phyloP scores from a whole-genome alignment of 1,284 basidiomycete genomes.

The Ustilago loliicola region DNA sequence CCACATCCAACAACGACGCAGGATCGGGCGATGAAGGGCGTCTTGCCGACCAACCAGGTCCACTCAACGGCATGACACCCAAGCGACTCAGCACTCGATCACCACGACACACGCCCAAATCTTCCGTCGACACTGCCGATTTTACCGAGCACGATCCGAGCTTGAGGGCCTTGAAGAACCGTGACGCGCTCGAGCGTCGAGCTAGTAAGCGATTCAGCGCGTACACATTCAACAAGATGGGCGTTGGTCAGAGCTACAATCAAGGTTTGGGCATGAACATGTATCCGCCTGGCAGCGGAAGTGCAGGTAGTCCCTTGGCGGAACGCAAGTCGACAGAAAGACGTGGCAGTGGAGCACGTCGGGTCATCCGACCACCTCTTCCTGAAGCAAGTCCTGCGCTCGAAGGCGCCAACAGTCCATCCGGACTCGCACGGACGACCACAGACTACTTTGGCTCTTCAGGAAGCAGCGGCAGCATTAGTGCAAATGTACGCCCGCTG shows the following conservation, averaged over 20 bases:
- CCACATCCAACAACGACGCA: background rate
- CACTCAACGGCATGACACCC: slow-evolving; percentile 32
- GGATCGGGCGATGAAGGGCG: slow-evolving; percentile 25
- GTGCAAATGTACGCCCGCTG: slow-evolving; percentile 17
- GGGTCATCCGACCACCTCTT: slow-evolving; percentile 38
- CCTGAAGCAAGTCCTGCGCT: slow-evolving; percentile 40
- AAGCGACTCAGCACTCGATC: slow-evolving; percentile 39
- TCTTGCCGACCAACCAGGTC: slow-evolving; percentile 22
- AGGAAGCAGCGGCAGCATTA: slow-evolving; percentile 26
- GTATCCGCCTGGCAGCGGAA: slow-evolving; percentile 26
- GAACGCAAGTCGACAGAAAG: slow-evolving; percentile 40
- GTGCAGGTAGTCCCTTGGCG: slow-evolving; percentile 42
- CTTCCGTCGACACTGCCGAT: slow-evolving; percentile 41
- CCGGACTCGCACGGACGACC: slow-evolving; percentile 18
- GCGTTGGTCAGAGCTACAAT: slow-evolving; percentile 70
- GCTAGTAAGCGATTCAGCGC: slow-evolving; percentile 97
- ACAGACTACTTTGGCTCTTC: slow-evolving; percentile 46
- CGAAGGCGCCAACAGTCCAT: slow-evolving; percentile 32
- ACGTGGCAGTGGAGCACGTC: slow-evolving; percentile 40
- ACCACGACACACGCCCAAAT: slow-evolving; percentile 39
- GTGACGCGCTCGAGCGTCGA: slow-evolving; percentile 87
- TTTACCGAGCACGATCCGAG: slow-evolving; percentile 82
- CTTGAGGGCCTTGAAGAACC: slow-evolving; percentile 87
- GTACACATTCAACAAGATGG: slow-evolving; percentile 96
- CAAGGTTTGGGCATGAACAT: slow-evolving; percentile 50